These are phyloP conservation scores for Podospora appendiculata DNA, from an alignment of 495 filamentous ascomycete genomes.

Conservation along the genomic window DNA sequence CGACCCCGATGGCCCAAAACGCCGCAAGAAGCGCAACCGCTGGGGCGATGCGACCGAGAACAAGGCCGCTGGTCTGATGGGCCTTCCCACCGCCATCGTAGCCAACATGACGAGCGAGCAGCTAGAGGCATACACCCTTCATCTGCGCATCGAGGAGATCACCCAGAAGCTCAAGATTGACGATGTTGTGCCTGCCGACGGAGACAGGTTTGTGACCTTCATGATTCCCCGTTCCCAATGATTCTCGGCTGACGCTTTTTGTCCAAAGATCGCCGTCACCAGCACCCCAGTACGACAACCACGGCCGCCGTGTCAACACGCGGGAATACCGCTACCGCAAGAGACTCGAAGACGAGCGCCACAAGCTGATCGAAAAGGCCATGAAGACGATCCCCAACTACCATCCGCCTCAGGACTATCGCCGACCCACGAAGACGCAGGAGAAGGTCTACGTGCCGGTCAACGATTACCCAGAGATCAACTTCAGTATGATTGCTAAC, in stretches of 20 bases:
- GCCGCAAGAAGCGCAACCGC: conserved; percentile 94
- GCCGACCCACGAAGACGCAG: conserved; percentile 96
- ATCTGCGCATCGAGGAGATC: conserved; percentile 96
- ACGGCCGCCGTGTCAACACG: conserved; percentile 96
- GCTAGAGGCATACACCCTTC: conserved; percentile 89
- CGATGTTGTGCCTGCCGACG: conserved; percentile 92
- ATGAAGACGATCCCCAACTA: conserved; percentile 99
- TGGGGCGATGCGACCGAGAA: conserved; percentile 97
- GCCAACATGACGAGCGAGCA: conserved; percentile 97
- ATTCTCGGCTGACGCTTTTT: not conserved
- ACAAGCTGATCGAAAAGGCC: conserved; percentile 95
- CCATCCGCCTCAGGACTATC: conserved; percentile 93
- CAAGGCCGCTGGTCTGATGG: conserved; percentile 96
- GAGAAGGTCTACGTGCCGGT: conserved; percentile 99
- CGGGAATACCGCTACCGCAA: conserved; percentile 97
- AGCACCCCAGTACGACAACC: conserved; percentile 95
- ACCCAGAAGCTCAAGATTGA: conserved; percentile 98
- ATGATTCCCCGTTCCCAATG: not conserved
- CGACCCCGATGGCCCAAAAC: conserved; percentile 63
- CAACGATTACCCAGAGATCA: conserved; percentile 99
- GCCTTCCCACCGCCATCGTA: conserved; percentile 89
- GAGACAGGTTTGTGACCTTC: conserved; percentile 64
- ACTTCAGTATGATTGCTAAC: conserved; percentile 99
- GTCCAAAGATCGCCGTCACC: conserved; percentile 78
- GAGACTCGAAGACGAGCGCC: conserved; percentile 93